Percentiles rank a stretch among this genome's conserved stretches.
These are phyloP conservation scores for Lantana camara DNA, from an alignment of 257 asterid genomes.

Conservation along the genomic window DNA sequence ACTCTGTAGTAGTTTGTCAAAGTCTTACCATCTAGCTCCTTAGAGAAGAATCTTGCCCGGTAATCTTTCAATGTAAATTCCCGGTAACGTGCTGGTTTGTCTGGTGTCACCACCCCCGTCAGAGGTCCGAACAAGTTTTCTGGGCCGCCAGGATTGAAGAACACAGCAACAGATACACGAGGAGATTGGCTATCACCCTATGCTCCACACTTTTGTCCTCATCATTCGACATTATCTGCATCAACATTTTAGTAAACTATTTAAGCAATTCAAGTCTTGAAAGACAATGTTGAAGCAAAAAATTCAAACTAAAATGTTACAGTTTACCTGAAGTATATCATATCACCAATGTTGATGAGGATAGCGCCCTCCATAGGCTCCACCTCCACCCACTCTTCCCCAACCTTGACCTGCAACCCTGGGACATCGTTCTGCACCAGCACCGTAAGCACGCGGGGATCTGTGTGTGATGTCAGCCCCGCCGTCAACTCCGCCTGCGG, in stretches of 20 bases:
- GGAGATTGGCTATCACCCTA: conserved; percentile 45
- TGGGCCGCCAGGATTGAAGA: conserved; percentile 45
- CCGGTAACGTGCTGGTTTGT: conserved; percentile 38
- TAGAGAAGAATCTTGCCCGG: conserved; percentile 42
- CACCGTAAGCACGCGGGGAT: conserved; percentile 44
- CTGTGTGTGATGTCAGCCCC: conserved; percentile 41
- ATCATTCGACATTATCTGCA: conserved; percentile 53
- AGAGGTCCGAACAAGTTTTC: conserved; percentile 44
- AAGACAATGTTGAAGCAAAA: no score
- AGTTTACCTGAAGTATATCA: conserved; percentile 54
- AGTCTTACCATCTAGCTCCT: conserved; percentile 53
- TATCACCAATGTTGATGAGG: conserved; percentile 48
- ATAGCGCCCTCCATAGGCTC: conserved; percentile 46
- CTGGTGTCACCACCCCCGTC: conserved; percentile 31
- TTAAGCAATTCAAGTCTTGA: no score
- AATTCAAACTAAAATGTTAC: no score
- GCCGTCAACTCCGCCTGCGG: conserved; percentile 49
- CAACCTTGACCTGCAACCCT: conserved; percentile 51
- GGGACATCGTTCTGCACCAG: conserved; percentile 46
- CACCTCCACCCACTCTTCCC: conserved; percentile 44
- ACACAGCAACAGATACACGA: conserved; percentile 43
- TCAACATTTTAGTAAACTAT: neutral
- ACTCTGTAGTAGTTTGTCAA: conserved; percentile 41
- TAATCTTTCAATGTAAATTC: conserved; percentile 35
- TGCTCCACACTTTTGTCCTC: conserved; percentile 50